These are phyloP conservation scores for Aureobasidium sp. DNA, from an alignment of 2,329 filamentous ascomycete species.

Conservation along the genomic window DNA sequence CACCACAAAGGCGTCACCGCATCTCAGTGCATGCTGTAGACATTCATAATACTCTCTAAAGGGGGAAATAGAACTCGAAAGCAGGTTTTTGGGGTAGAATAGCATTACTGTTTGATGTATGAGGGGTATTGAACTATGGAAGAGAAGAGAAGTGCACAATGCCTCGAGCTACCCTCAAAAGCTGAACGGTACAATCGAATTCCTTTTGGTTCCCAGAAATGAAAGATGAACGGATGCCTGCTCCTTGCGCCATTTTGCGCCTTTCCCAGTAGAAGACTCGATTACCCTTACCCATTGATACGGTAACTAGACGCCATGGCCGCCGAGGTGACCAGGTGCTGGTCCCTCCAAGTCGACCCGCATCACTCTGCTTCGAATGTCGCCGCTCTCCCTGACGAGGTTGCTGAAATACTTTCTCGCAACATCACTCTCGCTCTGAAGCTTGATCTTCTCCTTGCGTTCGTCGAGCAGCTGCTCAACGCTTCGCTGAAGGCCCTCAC, in stretches of 20 bases:
- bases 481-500: constrained; percentile 70
- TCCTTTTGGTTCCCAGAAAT: background rate
- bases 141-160: constrained; percentile 4
- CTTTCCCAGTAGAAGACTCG: background rate
- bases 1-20: background rate
- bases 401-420: constrained; percentile 87
- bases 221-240: background rate
- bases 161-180: background rate
- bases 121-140: constrained; percentile 11
- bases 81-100: background rate
- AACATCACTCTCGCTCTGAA: constrained; percentile 72
- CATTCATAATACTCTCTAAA: no score
- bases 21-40: background rate
- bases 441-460: constrained; percentile 74
- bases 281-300: constrained; percentile 3
- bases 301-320: constrained; percentile 5
- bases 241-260: constrained; percentile 2
- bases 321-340: constrained; percentile 29
- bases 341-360: constrained; percentile 45
- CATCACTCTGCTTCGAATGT: constrained; percentile 41
- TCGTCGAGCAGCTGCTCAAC: constrained; percentile 69
- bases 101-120: constrained; percentile 9
- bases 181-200: background rate
- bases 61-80: background rate
- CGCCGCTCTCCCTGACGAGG: constrained; percentile 56